Base-by-base conservation (phyloP, 371 early-diverging fungal genomes). In the Mortierella sp. region DNA sequence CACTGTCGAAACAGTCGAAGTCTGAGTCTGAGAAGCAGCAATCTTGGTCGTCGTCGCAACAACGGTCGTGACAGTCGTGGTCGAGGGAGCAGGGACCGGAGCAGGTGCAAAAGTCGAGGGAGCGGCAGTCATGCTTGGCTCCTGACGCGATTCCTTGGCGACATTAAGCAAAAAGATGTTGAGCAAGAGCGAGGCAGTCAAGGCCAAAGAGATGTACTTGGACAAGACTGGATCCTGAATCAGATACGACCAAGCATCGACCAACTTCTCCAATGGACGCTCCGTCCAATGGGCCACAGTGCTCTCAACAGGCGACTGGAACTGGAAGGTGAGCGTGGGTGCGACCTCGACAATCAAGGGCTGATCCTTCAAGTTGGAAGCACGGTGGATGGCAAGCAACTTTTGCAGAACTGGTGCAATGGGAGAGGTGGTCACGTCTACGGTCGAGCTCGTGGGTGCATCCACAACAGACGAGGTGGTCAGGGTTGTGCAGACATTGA, bases 401-500 rank as follows among this genome's bases (percentile, higher is more conserved):
- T 66, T 74, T 26, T 81, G 63, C n/a, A 91, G 82, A 16, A 85
- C 82, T 46, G 70, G 72, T 29, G 81, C 82, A 19, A 87, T 72
- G 16, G 81, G 64, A 23, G 84, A 76, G 26, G 80, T 83, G 43
- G 60, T 62, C 30, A 88, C 80, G 57, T 85, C 83, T 23, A 87
- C 84, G 2, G 72, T 63, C 9, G 71, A 75, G 11, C 70, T 71
- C 19, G 45, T 15, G 14, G 68, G 30, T 7, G 50, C 15, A n/a
- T 68, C 62, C 14, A 45, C 60, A 11, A 21, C 43, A 44, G 48
- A 56, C 2, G 72, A 28, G 26, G 79, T 64, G 59, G 84, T 83
- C 58, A 91, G 82, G n/a, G 91, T 85, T n/a, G 89, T 88, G 68
- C 90, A 89, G 37, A 92, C 81, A 64, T 90, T 91, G 75, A 93